Evolutionary conservation across 83 land plant genomes (phyloP), one percentile per base, ranked within the genome.

Genomic region (Thuja plicata): DNA sequence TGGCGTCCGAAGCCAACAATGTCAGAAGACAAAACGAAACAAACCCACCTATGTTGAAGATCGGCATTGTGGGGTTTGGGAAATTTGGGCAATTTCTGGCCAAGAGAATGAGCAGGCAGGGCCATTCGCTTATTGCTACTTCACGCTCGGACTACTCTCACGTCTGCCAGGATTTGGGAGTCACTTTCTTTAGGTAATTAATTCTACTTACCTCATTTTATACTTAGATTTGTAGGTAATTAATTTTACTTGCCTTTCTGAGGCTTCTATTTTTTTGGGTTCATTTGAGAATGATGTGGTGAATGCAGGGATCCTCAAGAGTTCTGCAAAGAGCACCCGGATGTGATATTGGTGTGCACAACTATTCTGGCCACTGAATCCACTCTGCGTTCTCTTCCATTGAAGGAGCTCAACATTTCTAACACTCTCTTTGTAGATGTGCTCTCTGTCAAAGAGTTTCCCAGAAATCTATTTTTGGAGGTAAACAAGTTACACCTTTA

Each of bases 401-500:
- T 92, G 13, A 92, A 95, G 41, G 90, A 90, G 34, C 90, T 95
- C n/a, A 85, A 90, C 57, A 89, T 89, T 40, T 89, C 91, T 41
- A 90, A 89, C 88, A 95, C 97, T 40, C 85, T 95, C 16, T 94
- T 95, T 90, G 97, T 91, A 45, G 97, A 95, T 88, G 97, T 95
- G 7, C 92, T 95, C 70, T 95, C 97, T 43, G 96, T 95, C 52
- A 95, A 95, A 78, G 92, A 95, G 84, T 93, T 95, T 88, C 97
- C 97, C 0, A 91, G 91, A 81, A 94, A 94, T 74, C 91, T 95
- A 35, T 90, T 95, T 83, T 84, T 93, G 38, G 92, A 94, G 94
- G 95, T 94, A 71, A 40, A 12, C 60, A 24, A 21, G 10, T 13
- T 54, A 54, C 57, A 54, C 16, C 19, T 16, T 3, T 15, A 0